Base-by-base conservation (phyloP, 768 basidiomycete species). In the Hericium coralloides region DNA sequence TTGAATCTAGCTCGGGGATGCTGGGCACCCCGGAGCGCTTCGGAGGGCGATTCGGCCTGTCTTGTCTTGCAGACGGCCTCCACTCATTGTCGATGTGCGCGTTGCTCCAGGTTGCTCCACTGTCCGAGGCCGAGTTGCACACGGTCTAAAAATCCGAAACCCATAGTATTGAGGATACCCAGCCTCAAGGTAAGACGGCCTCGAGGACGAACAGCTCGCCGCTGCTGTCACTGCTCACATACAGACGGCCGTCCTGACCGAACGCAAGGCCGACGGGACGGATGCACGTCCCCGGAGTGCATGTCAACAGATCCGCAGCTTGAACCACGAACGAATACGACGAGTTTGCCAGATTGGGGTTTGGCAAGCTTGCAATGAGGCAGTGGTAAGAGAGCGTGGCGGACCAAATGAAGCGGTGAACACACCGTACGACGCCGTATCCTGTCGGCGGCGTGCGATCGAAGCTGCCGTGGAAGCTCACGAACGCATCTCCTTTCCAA, bases 391-490 rank as follows among this genome's bases (percentile, higher is more conserved):
- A 31, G 10, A 31, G 31, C 31, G 31, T 6, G 31, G 31, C 10
- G 31, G 31, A 6, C 7, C 31, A 8, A 31, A 9, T 6, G 31
- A 31, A 31, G 31, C 31, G 31, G 31, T 9, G 77, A 23, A 55
- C 60, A 14, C 47, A 76, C 76, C 65, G 67, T 12, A 77, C 71
- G 26, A 78, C 73, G n/a, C 73, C 74, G 57, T 78, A 78, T 7
- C 76, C 76, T 4, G 76, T 77, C 3, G 76, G 76, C 14, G 75
- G 75, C 8, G 58, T 60, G 7, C 76, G 64, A 48, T 76, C 55
- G 53, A 74, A 74, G 4, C 74, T 76, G 2, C 77, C 77, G 52
- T 73, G 76, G 68, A 77, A 76, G 1, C 74, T 74, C n/a, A 76
- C 73, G 59, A 76, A 74, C 1, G 74, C 72, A 53, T 75, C 69